Conservation (phyloP, 2,329 filamentous ascomycete species). For the Alternaria solani region DNA sequence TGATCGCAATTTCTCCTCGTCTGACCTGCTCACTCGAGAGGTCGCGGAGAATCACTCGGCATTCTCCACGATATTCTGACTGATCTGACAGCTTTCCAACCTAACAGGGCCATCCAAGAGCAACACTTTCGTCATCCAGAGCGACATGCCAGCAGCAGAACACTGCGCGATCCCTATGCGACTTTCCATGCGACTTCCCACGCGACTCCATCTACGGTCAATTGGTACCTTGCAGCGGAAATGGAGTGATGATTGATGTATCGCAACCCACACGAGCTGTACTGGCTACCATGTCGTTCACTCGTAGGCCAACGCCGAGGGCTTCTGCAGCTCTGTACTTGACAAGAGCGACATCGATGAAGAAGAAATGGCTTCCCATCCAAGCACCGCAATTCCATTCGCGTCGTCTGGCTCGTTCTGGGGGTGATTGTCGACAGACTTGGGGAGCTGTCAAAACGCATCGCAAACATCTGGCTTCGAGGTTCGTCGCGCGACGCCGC, state of each 20-base stretch:
- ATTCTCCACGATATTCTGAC: background rate
- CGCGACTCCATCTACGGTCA: background rate
- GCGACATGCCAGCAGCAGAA: conserved; percentile 4
- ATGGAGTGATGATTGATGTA: conserved; percentile 3
- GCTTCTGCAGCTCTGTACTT: background rate
- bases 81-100: background rate
- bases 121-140: background rate
- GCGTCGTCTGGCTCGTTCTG: background rate
- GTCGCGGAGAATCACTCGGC: background rate
- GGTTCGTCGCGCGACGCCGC: background rate
- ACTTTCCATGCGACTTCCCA: background rate
- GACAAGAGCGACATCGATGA: background rate
- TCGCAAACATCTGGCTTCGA: background rate
- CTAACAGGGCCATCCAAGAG: background rate
- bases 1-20: background rate
- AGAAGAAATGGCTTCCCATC: background rate
- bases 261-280: conserved; percentile 1
- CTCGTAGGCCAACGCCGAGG: background rate
- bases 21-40: background rate
- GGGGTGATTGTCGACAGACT: background rate
- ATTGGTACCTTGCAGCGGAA: background rate
- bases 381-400: background rate
- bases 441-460: background rate
- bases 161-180: background rate
- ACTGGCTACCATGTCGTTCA: background rate